Evolutionary conservation across 192 early-diverging fungal species (phyloP).

Genomic region (Coemansia sp.): DNA sequence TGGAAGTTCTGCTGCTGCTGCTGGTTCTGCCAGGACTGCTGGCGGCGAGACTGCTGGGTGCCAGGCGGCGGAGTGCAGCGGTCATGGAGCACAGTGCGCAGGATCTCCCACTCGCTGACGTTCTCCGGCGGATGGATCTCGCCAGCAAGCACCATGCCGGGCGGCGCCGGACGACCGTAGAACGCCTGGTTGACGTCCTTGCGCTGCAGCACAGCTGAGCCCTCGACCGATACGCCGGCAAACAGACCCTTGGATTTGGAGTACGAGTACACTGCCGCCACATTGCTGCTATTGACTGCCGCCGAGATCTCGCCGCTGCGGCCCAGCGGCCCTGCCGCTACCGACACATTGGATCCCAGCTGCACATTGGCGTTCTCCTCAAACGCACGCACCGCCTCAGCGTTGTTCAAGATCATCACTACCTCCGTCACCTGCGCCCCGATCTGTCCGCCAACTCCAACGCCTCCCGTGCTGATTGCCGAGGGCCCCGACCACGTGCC

Average conservation of each 20-base stretch:
- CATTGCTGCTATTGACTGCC: constrained; percentile 62
- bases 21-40: constrained; percentile 10
- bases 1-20: constrained; percentile 6
- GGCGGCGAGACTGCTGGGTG: background rate
- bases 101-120: constrained; percentile 45
- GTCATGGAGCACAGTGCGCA: constrained; percentile 44
- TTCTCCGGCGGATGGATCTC: constrained; percentile 64
- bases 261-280: constrained; percentile 92
- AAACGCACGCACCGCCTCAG: constrained; percentile 82
- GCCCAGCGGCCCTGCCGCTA: constrained; percentile 87
- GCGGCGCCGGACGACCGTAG: constrained; percentile 77
- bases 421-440: constrained; percentile 89
- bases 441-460: constrained; percentile 85
- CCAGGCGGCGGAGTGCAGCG: constrained; percentile 40
- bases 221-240: constrained; percentile 90
- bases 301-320: constrained; percentile 82
- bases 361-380: constrained; percentile 79
- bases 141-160: constrained; percentile 81
- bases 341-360: constrained; percentile 81
- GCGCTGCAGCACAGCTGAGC: constrained; percentile 79
- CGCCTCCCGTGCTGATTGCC: constrained; percentile 78
- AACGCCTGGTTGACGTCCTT: constrained; percentile 84
- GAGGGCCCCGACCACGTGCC: constrained; percentile 84
- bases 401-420: constrained; percentile 86
- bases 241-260: constrained; percentile 91